These are phyloP conservation scores for Aspergillus avenaceus DNA, from an alignment of 495 filamentous ascomycete genomes.

Conservation along the genomic window DNA sequence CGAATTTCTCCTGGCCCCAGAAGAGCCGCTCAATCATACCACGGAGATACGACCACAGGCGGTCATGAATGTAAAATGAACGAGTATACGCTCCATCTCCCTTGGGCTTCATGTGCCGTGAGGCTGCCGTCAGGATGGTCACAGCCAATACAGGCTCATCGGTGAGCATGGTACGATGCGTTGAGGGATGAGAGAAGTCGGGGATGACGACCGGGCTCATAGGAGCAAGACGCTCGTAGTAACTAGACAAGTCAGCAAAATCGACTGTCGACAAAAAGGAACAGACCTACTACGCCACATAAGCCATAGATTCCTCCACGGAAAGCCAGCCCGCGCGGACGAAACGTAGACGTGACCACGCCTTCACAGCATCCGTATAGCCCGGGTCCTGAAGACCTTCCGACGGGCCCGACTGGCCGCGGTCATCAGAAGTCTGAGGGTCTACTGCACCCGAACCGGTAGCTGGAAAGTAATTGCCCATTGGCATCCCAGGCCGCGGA, in stretches of 20 bases:
- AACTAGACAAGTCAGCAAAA: conserved; percentile 45
- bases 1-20: conserved; percentile 94
- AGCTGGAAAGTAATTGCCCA: conserved; percentile 26
- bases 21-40: conserved; percentile 92
- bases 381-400: conserved; percentile 28
- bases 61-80: conserved; percentile 87
- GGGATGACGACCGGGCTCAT: conserved; percentile 88
- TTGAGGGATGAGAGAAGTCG: conserved; percentile 69
- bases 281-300: conserved; percentile 76
- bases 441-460: conserved; percentile 25
- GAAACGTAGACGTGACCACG: conserved; percentile 87
- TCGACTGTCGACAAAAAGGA: not conserved
- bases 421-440: conserved; percentile 25
- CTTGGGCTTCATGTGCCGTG: conserved; percentile 73
- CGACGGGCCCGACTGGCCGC: conserved; percentile 23
- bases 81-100: conserved; percentile 80
- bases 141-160: conserved; percentile 91
- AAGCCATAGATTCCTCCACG: conserved; percentile 83
- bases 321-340: conserved; percentile 96
- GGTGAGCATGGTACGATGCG: conserved; percentile 71
- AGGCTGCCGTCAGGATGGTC: conserved; percentile 85
- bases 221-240: conserved; percentile 83
- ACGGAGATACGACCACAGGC: conserved; percentile 91
- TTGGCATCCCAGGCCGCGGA: conserved; percentile 27
- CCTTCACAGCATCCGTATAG: conserved; percentile 64